Evolutionary conservation across 345 rosid genomes (phyloP).

Genomic region (Citrus medica): DNA sequence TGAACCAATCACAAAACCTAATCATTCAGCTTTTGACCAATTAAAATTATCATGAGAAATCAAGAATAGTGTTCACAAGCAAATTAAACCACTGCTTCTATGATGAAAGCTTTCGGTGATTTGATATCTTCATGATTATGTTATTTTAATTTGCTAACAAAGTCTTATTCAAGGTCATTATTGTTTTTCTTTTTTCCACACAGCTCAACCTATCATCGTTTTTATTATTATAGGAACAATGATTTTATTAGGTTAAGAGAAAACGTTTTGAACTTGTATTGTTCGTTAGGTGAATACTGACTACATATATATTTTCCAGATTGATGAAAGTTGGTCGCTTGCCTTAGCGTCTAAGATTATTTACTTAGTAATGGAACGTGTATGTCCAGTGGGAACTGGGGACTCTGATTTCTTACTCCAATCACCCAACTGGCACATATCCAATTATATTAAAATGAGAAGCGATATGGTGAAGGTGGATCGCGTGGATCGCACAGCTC

Average conservation of each 20-base stretch:
- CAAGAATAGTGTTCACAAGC: not conserved
- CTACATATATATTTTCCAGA: not conserved
- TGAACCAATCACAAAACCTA: not conserved
- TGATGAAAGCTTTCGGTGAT: not conserved
- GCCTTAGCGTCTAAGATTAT: slow-evolving; percentile 3
- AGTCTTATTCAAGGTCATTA: not conserved
- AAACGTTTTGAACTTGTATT: slow-evolving; percentile 18
- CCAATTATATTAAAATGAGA: no score
- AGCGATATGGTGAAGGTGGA: no score
- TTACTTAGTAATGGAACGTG: not conserved
- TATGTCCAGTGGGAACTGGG: not conserved
- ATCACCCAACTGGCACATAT: not conserved
- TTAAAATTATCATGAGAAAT: not conserved
- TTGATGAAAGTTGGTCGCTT: slow-evolving; percentile 18
- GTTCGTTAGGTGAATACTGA: slow-evolving; percentile 24
- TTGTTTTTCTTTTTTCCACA: not conserved
- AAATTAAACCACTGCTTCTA: not conserved
- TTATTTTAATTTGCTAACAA: not conserved
- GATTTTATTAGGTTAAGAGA: not conserved
- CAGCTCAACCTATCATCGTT: not conserved
- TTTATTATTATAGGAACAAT: not conserved
- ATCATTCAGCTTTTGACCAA: not conserved
- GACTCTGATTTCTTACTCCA: not conserved
- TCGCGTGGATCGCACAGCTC: no score
- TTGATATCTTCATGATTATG: not conserved